These are phyloP conservation scores for Pezicula rhizophila DNA, from an alignment of 2,329 filamentous ascomycete species.

Conservation along the genomic window DNA sequence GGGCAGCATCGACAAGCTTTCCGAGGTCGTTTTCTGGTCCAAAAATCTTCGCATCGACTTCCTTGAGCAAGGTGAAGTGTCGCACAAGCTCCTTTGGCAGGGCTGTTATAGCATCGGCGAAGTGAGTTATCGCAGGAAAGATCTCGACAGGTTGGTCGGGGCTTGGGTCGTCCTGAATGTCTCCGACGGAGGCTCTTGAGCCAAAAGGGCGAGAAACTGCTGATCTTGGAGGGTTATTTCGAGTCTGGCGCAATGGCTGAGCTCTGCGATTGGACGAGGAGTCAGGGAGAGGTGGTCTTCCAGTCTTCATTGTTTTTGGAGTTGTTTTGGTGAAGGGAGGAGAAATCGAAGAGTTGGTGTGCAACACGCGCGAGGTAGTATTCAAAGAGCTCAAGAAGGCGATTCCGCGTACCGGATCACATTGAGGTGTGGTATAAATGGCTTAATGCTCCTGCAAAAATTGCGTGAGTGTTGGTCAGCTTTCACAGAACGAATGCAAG, in stretches of 20 bases:
- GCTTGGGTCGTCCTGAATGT: slow-evolving; percentile 40
- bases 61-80: slow-evolving; percentile 92
- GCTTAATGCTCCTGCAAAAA: too few relatives aligned
- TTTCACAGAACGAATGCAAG: too few relatives aligned
- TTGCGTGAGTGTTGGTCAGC: too few relatives aligned
- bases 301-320: slow-evolving; percentile 26
- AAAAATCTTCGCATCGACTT: slow-evolving; percentile 96
- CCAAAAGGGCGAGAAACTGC: slow-evolving; percentile 40
- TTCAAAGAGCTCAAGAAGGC: slow-evolving; percentile 6
- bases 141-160: slow-evolving; percentile 59
- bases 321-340: slow-evolving; percentile 13
- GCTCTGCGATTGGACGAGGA: slow-evolving; percentile 47
- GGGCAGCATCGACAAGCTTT: slow-evolving; percentile 63
- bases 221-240: slow-evolving; percentile 56
- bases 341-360: slow-evolving; percentile 7
- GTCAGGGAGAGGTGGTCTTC: slow-evolving; percentile 23
- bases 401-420: not conserved
- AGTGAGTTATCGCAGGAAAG: slow-evolving; percentile 63
- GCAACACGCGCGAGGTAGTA: slow-evolving; percentile 13
- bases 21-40: slow-evolving; percentile 78
- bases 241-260: slow-evolving; percentile 59
- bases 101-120: slow-evolving; percentile 86
- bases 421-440: too few relatives aligned
- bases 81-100: slow-evolving; percentile 91
- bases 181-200: slow-evolving; percentile 38